Conservation (phyloP, 495 filamentous ascomycete genomes). For the Aspergillus panamensis region DNA sequence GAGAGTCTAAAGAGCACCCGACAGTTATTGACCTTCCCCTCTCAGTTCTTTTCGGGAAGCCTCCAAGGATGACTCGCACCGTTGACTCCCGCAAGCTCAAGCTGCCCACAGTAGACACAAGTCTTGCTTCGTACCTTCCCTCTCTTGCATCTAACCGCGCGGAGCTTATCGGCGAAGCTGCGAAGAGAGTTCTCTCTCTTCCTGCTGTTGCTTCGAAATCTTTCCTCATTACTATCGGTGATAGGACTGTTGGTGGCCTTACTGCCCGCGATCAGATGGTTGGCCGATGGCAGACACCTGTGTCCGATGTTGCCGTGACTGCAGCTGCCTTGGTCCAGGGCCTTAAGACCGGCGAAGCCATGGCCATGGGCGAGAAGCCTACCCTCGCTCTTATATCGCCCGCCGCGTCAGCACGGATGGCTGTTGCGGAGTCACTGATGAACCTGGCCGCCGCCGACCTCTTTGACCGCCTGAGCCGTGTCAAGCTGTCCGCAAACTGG, state of each 20-base stretch:
- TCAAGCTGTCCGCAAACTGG: conserved; percentile 95
- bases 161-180: conserved; percentile 68
- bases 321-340: conserved; percentile 71
- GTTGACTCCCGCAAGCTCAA: conserved; percentile 70
- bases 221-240: conserved; percentile 95
- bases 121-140: conserved; percentile 58
- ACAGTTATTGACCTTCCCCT: conserved; percentile 88
- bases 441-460: conserved; percentile 88
- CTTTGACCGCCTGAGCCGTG: conserved; percentile 66
- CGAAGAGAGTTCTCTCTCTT: conserved; percentile 74
- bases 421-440: conserved; percentile 89
- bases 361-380: conserved; percentile 96
- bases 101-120: conserved; percentile 70
- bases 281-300: conserved; percentile 93
- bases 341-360: conserved; percentile 81
- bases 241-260: conserved; percentile 86
- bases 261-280: conserved; percentile 93
- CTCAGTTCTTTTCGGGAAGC: conserved; percentile 87
- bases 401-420: conserved; percentile 93
- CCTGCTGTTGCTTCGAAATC: conserved; percentile 92
- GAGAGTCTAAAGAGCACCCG: conserved; percentile 71
- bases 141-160: conserved; percentile 49
- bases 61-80: conserved; percentile 74
- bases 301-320: conserved; percentile 90
- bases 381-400: conserved; percentile 86